Evolutionary conservation across 805 yeast species (phyloP).

Genomic region (Pachysolen tannophilus): DNA sequence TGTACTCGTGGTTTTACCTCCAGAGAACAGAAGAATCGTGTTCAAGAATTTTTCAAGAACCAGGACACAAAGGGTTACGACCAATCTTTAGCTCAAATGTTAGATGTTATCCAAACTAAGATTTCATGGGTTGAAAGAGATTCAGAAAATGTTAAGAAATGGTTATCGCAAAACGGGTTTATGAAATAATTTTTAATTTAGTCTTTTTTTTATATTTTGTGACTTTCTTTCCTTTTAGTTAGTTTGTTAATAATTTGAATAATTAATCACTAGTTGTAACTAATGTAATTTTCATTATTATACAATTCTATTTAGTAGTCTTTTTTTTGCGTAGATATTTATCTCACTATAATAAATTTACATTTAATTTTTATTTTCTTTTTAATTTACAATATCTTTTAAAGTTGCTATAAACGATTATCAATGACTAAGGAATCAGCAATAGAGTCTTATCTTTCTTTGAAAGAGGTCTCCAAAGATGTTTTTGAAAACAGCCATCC

Average conservation of each 20-base stretch:
- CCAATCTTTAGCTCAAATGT: conserved; percentile 56
- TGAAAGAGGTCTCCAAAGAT: conserved; percentile 3
- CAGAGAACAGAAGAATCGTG: conserved; percentile 34
- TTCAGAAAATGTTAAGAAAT: conserved; percentile 33
- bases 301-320: no score
- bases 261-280: no score
- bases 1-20: conserved; percentile 29
- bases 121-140: conserved; percentile 55
- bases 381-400: no score
- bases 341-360: no score
- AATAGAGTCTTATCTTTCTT: conserved; percentile 5
- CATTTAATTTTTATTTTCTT: no score
- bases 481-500: conserved; percentile 3
- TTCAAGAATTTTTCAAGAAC: conserved; percentile 40
- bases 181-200: not conserved
- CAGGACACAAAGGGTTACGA: conserved; percentile 58
- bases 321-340: no score
- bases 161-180: conserved; percentile 34
- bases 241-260: no score
- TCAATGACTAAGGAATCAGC: conserved; percentile 1
- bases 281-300: no score
- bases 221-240: no score
- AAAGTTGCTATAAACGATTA: no score
- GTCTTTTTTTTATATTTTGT: not conserved
- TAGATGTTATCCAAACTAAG: conserved; percentile 52